Percentiles rank a stretch among this genome's conserved stretches.
These are phyloP conservation scores for Fusarium denticulatum DNA, from an alignment of 2,329 filamentous ascomycete genomes.

Conservation along the genomic window DNA sequence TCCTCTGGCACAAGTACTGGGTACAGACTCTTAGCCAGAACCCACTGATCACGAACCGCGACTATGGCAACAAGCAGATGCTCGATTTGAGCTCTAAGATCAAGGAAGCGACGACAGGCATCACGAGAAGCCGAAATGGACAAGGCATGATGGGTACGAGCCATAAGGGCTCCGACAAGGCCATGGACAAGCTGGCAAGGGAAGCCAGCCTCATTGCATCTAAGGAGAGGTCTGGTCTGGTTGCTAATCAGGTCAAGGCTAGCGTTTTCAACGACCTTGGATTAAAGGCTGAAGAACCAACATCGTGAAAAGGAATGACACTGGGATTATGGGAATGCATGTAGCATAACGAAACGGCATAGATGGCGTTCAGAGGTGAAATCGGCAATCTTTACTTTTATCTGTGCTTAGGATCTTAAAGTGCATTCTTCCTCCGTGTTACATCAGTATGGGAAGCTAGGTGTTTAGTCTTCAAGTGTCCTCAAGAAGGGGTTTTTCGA, in stretches of 20 bases:
- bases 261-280: slow-evolving; percentile 65
- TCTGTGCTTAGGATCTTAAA: not conserved
- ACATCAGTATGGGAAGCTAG: not conserved
- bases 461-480: not conserved
- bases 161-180: slow-evolving; percentile 51
- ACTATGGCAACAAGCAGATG: slow-evolving; percentile 93
- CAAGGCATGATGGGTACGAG: slow-evolving; percentile 41
- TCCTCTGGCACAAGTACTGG: slow-evolving; percentile 99
- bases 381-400: slow-evolving; percentile 20
- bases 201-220: slow-evolving; percentile 70
- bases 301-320: slow-evolving; percentile 21
- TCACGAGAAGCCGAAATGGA: slow-evolving; percentile 41
- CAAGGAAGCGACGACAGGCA: slow-evolving; percentile 64
- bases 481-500: not conserved
- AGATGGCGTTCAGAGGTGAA: slow-evolving; percentile 45
- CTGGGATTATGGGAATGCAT: slow-evolving; percentile 31
- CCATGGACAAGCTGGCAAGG: slow-evolving; percentile 68
- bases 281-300: slow-evolving; percentile 24
- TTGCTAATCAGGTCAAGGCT: slow-evolving; percentile 71
- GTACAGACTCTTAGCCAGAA: slow-evolving; percentile 93
- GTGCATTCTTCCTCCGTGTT: not conserved
- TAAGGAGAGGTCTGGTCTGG: slow-evolving; percentile 70
- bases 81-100: slow-evolving; percentile 87
- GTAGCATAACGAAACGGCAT: slow-evolving; percentile 38
- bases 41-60: slow-evolving; percentile 89